Base-by-base conservation (phyloP, 208 protist genomes). In the Wallacemonas sp. region DNA sequence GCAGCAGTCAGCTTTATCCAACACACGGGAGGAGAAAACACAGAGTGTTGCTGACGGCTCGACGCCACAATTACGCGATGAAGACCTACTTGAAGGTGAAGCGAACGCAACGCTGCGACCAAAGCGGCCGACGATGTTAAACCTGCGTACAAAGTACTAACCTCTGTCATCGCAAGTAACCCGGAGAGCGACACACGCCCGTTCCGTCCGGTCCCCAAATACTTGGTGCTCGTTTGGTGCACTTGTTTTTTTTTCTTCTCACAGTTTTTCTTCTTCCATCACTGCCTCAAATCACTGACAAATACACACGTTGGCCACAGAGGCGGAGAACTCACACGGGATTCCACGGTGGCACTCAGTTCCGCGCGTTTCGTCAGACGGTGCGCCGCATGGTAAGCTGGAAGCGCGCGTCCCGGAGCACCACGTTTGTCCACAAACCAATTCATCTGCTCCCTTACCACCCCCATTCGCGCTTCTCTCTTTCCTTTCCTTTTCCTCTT, bases 131-230 rank as follows among this genome's bases (percentile, higher is more conserved):
- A 78, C 83, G 0, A 75, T 92, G 81, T 69, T 95, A 21, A 90
- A 81, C 59, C n/a, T 93, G 32, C 82, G 87, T 19, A 95, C 90
- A 26, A 90, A 91, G 63, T 93, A 95, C 67, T 94, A 63, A 81
- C 19, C 19, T 15, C 30, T 8, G 42, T 6, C 22, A 24, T n/a
- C 8, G 21, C 36, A 54, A 5, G 15, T 10, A 19, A 39, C n/a
- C n/a, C n/a, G n/a, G n/a, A n/a, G n/a, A n/a, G n/a, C n/a, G n/a
- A n/a, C n/a, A n/a, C n/a, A n/a, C n/a, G n/a, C n/a, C n/a, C n/a
- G n/a, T n/a, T n/a, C n/a, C n/a, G n/a, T 53, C 24, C 13, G 9
- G 42, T 19, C 17, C 42, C 13, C 42, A 48, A 4, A 48, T 12
- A 19, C 42, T 21, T 59, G 29, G 3, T 32, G 29, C 36, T 9